Evolutionary conservation across 768 basidiomycete species (phyloP).

Genomic region (Piloderma croceum): DNA sequence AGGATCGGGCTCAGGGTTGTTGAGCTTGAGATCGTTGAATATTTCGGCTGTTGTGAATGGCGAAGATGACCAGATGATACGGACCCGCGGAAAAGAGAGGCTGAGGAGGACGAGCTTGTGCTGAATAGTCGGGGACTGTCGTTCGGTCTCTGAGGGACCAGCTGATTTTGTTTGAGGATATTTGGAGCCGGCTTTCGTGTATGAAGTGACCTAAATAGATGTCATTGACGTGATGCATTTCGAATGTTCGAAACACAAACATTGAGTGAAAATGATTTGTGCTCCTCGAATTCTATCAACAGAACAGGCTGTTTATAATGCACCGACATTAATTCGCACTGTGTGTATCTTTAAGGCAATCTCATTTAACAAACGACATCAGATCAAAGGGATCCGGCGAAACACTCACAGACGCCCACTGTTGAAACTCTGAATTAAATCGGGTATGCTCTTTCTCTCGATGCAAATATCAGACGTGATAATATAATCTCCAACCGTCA

Average conservation of each 20-base stretch:
- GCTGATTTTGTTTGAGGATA: constrained; percentile 50
- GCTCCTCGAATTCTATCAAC: constrained; percentile 95
- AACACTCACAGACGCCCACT: constrained; percentile 82
- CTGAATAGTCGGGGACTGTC: constrained; percentile 59
- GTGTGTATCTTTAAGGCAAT: constrained; percentile 65
- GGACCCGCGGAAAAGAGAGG: constrained; percentile 83
- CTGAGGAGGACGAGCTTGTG: constrained; percentile 89
- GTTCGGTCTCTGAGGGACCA: too few species aligned
- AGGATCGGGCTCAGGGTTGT: constrained; percentile 76
- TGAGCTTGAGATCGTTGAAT: constrained; percentile 84
- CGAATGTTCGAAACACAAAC: too few species aligned
- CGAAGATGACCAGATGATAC: constrained; percentile 96
- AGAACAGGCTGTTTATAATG: constrained; percentile 95
- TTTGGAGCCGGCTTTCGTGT: constrained; percentile 65
- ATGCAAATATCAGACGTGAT: constrained; percentile 93
- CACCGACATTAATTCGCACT: constrained; percentile 94
- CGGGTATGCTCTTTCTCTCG: constrained; percentile 91
- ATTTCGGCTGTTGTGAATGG: constrained; percentile 89
- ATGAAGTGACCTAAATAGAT: constrained; percentile 48
- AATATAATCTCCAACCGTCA: constrained; percentile 95
- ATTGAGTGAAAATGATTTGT: constrained; percentile 89
- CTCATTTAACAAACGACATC: too few species aligned
- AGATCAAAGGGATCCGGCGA: neutral
- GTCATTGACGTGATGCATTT: neutral
- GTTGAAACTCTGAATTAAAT: constrained; percentile 89